Evolutionary conservation across 192 early-diverging fungal species (phyloP).

Genomic region (Entomortierella chlamydospora): DNA sequence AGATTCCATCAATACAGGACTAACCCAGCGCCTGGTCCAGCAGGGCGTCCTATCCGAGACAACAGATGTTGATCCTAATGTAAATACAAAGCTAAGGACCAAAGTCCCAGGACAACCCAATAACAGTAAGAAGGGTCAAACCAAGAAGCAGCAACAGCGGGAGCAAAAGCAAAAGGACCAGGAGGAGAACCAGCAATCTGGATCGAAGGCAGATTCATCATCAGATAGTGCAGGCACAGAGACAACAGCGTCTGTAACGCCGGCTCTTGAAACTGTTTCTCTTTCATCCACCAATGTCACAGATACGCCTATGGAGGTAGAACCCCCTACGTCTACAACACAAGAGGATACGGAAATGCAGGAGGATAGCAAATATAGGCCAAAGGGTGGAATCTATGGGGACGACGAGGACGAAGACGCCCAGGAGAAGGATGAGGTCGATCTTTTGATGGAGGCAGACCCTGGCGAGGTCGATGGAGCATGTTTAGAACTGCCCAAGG

Average conservation of each 20-base stretch:
- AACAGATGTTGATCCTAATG: neutral
- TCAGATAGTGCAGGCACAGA: no score
- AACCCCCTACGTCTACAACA: neutral
- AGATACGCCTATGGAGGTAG: no score
- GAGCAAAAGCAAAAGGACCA: slow-evolving; percentile 11
- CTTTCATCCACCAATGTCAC: no score
- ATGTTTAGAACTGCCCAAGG: slow-evolving; percentile 49
- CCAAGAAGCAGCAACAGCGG: slow-evolving; percentile 41
- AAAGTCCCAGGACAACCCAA: slow-evolving; percentile 51
- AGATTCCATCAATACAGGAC: slow-evolving; percentile 39
- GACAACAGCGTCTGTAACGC: neutral
- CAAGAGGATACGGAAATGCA: slow-evolving; percentile 4
- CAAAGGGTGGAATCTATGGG: slow-evolving; percentile 36
- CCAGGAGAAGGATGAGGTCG: slow-evolving; percentile 40
- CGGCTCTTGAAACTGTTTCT: neutral
- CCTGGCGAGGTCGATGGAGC: slow-evolving; percentile 51
- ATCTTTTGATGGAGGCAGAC: slow-evolving; percentile 51
- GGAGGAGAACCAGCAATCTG: neutral
- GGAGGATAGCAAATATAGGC: slow-evolving; percentile 8
- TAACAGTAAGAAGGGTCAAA: slow-evolving; percentile 43
- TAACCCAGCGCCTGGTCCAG: slow-evolving; percentile 41
- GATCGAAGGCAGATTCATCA: neutral
- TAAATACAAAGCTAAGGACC: slow-evolving; percentile 43
- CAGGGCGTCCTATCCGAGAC: slow-evolving; percentile 26
- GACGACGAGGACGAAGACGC: slow-evolving; percentile 21